Base-by-base conservation (phyloP, 495 filamentous ascomycete species). In the Pseudoneurospora amorphoporcata region DNA sequence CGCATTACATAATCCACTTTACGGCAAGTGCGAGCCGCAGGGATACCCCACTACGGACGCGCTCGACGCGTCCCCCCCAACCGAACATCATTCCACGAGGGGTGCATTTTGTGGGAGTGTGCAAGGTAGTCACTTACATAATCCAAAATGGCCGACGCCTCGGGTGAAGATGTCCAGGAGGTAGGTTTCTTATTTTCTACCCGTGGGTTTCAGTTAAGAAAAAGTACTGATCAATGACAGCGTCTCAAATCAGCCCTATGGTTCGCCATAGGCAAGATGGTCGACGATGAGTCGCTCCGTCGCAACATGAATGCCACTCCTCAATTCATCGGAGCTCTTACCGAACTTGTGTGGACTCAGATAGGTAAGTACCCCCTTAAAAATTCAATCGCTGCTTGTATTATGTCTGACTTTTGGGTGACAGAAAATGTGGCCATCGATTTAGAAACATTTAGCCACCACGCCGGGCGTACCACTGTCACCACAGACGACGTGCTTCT, bases 221-320 rank as follows among this genome's bases (percentile, higher is more conserved):
- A 23, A 23, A 23, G 23, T 32, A 2, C 29, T 61, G 14, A 61
- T 1, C 23, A 61, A 35, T 7, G 65, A 8, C 40, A 97, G 93
- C 91, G 91, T 74, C 86, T 98, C 72, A 99, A 99, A 87, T 90
- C 93, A 69, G 92, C 94, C 40, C 87, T 99, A n/a, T 98, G 94
- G 94, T 92, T 91, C 79, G 87, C 89, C 29, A 89, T 97, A 73
- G 94, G 94, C 78, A 92, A 94, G 79, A 93, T 94, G 68, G 92
- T 97, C 65, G 95, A 98, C 80, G 89, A 94, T 74, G 93, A 97
- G 79, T 91, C 90, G 39, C 82, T 95, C 42, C 85, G 85, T 35
- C 84, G 92, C 14, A 90, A 92, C 77, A 86, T 91, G 72, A 97
- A 95, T 81, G 93, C 94, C 3, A 98, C 94, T 1, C 94, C 94